Evolutionary conservation across 2,329 filamentous ascomycete species (phyloP).

Genomic region (Neonectria sp.): DNA sequence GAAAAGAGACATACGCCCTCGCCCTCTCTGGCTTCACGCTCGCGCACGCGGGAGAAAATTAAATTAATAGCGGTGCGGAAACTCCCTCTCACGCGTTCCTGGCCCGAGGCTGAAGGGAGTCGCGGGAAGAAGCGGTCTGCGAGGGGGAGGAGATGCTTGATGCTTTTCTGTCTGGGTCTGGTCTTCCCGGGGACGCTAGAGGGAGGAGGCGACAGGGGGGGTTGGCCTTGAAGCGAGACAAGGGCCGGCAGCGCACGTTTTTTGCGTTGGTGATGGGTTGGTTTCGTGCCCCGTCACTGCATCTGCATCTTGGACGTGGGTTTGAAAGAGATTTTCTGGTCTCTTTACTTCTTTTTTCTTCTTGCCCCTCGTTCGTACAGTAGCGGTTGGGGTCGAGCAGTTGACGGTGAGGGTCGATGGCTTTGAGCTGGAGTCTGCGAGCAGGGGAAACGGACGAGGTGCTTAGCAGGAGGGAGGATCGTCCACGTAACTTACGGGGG

Average conservation of each 20-base stretch:
- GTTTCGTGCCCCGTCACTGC: slow-evolving; percentile 11
- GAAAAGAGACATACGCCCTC: neutral
- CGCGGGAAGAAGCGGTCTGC: slow-evolving; percentile 28
- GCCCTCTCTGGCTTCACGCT: neutral
- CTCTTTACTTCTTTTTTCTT: slow-evolving; percentile 2
- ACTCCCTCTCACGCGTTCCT: slow-evolving; percentile 20
- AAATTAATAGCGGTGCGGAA: slow-evolving; percentile 12
- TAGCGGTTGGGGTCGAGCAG: neutral
- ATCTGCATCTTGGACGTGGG: slow-evolving; percentile 7
- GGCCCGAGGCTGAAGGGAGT: slow-evolving; percentile 9
- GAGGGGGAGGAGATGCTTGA: slow-evolving; percentile 12
- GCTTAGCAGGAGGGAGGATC: neutral
- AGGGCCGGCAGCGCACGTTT: slow-evolving; percentile 10
- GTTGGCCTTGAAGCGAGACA: slow-evolving; percentile 8
- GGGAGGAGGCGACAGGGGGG: slow-evolving; percentile 1
- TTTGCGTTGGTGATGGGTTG: slow-evolving; percentile 9
- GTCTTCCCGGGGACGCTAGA: slow-evolving; percentile 10
- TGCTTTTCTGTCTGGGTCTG: slow-evolving; percentile 2
- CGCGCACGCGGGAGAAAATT: neutral
- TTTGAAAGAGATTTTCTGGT: slow-evolving; percentile 4
- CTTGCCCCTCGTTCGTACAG: neutral
- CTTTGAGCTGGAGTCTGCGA: neutral
- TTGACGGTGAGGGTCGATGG: slow-evolving; percentile 1
- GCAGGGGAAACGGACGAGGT: neutral
- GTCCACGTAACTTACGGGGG: neutral